phyloP scores from a whole-genome alignment of 2,329 filamentous ascomycete species.

The Alternaria infectoria region DNA sequence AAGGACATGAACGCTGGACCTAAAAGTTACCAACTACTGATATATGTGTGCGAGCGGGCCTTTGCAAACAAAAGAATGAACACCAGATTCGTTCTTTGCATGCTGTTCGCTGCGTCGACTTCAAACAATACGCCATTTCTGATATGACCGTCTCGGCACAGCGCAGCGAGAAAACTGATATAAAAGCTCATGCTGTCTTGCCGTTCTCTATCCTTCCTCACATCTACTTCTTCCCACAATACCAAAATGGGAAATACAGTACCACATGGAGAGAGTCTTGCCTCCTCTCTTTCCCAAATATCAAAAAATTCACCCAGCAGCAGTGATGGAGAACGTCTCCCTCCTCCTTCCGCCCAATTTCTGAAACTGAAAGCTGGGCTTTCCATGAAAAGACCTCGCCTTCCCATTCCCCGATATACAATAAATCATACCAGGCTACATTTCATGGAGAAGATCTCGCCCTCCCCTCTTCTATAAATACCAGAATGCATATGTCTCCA shows the following conservation, averaged over 20 bases:
- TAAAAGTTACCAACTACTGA: background rate
- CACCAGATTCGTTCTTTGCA: background rate
- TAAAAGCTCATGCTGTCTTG: background rate
- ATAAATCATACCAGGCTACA: background rate
- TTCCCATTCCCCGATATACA: background rate
- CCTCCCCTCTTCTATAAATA: background rate
- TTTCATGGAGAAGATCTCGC: background rate
- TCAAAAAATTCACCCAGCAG: no score
- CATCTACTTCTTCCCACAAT: background rate
- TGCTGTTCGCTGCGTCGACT: background rate
- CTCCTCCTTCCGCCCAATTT: no score
- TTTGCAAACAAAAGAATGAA: background rate
- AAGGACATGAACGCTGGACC: background rate
- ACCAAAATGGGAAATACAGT: background rate
- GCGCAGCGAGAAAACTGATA: background rate
- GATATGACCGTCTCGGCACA: background rate
- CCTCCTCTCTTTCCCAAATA: background rate
- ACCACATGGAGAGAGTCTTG: background rate
- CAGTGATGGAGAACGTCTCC: no score
- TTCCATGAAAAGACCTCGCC: no score
- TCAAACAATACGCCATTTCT: fast-evolving
- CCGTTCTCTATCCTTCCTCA: fast-evolving
- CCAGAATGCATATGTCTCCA: background rate
- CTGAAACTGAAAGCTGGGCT: fast-evolving
- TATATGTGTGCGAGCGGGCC: background rate